Percentiles rank a stretch among this genome's conserved stretches.
Conservation (phyloP, 2,329 filamentous ascomycete species). For the Trichophyton benhamiae region DNA sequence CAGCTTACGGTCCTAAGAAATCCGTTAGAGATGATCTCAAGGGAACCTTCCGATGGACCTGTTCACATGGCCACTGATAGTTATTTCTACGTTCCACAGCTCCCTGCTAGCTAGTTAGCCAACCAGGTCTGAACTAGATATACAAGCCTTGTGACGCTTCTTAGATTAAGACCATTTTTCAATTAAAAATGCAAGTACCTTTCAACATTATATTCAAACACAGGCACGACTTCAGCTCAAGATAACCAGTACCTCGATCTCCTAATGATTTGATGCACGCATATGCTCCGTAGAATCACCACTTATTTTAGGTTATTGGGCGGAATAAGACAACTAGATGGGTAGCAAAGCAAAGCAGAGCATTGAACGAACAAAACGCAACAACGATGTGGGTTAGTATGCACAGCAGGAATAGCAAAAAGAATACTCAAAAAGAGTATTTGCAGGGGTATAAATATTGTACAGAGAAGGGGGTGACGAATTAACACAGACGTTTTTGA, state of each 20-base stretch:
- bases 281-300: not conserved
- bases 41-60: not conserved
- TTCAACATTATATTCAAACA: not conserved
- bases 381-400: not conserved
- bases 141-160: too few species aligned
- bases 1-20: constrained; percentile 25
- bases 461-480: not conserved
- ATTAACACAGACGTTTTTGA: not conserved
- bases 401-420: not conserved
- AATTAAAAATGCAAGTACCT: not conserved
- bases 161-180: too few species aligned
- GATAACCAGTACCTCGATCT: not conserved
- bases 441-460: constrained; percentile 1
- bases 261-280: not conserved
- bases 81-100: constrained; percentile 28
- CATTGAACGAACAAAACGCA: not conserved
- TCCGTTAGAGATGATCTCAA: constrained; percentile 22
- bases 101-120: not conserved
- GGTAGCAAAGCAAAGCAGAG: not conserved
- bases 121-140: too few species aligned
- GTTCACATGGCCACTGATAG: constrained; percentile 11
- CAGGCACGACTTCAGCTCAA: not conserved
- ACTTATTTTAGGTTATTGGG: not conserved
- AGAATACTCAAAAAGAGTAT: not conserved
- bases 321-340: not conserved